Evolutionary conservation across 352 stramenopile genomes (phyloP).

Genomic region (Aphanomyces invadans): DNA sequence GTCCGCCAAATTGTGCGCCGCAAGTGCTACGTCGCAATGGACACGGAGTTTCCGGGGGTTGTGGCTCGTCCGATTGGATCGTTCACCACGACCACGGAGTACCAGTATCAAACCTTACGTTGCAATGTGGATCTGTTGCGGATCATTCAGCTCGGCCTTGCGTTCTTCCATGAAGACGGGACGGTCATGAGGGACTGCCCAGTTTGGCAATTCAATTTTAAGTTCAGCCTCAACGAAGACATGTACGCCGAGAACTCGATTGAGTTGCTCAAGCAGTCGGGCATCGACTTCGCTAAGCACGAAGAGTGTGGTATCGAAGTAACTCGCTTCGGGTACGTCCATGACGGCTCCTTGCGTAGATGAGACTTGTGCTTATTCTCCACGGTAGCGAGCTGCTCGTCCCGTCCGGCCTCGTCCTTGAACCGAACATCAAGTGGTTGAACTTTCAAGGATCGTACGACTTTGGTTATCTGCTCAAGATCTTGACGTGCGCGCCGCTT

Average conservation of each 20-base stretch:
- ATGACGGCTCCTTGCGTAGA: not conserved
- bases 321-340: constrained; percentile 82
- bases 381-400: constrained; percentile 90
- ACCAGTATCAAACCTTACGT: constrained; percentile 97
- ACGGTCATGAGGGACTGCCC: constrained; percentile 92
- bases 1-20: constrained; percentile 94
- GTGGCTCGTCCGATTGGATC: constrained; percentile 96
- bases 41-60: constrained; percentile 99
- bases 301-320: constrained; percentile 95
- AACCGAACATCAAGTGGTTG: constrained; percentile 98
- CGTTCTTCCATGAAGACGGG: constrained; percentile 94
- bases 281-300: constrained; percentile 97
- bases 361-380: not conserved
- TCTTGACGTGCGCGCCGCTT: constrained; percentile 87
- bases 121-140: constrained; percentile 98
- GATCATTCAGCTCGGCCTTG: constrained; percentile 98
- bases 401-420: constrained; percentile 95
- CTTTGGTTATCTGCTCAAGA: constrained; percentile 98
- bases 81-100: constrained; percentile 92
- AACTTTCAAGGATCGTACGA: constrained; percentile 99
- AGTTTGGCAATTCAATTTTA: constrained; percentile 99
- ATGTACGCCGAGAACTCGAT: constrained; percentile 99
- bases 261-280: constrained; percentile 95
- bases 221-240: constrained; percentile 96
- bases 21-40: constrained; percentile 98